Base-by-base conservation (phyloP, 2,329 filamentous ascomycete species). In the Colletotrichum eremochloae region DNA sequence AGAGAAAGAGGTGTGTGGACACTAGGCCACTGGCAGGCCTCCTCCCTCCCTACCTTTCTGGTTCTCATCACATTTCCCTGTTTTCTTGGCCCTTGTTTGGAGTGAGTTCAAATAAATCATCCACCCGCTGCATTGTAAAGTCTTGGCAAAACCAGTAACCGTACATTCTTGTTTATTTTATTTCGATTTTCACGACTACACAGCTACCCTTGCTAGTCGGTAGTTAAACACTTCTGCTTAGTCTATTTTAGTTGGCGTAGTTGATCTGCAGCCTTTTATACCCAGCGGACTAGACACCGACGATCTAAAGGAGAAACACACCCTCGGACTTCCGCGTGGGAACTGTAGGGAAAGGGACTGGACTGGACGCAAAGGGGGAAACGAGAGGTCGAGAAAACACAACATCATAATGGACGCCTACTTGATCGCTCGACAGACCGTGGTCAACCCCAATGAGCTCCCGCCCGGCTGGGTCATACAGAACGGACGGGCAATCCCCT, bases 401-500 rank as follows among this genome's bases (percentile, higher is more conserved):
- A 11, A 38, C 24, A 6, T 42, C 29, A 61, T 53, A 24, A 69
- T 68, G 68, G 57, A 53, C 52, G 64, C 68, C 24, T 38, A 69
- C 70, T 48, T 74, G 60, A 62, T 57, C 29, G 63, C 67, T 55
- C 67, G 73, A 18, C 73, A 74, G 60, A 67, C 58, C 14, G 44
- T 56, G 31, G 64, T 64, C 12, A 64, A 74, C 53, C 44, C 69
- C 12, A 72, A 72, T 31, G 71, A 76, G 46, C 55, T 78, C 44
- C 76, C 77, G 11, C 62, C 73, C 18, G 77, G 77, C 62, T 78
- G 76, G 75, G 75, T 79, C 15, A 69, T 76, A 4, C 76, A 78
- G 65, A 73, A 76, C 44, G 75, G 74, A 12, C 63, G 76, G 52
- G 75, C 68, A 44, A 75, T 75, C 40, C 76, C 77, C 15, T 79